These are phyloP conservation scores for Plantago ovata DNA, from an alignment of 257 asterid genomes.

Conservation along the genomic window DNA sequence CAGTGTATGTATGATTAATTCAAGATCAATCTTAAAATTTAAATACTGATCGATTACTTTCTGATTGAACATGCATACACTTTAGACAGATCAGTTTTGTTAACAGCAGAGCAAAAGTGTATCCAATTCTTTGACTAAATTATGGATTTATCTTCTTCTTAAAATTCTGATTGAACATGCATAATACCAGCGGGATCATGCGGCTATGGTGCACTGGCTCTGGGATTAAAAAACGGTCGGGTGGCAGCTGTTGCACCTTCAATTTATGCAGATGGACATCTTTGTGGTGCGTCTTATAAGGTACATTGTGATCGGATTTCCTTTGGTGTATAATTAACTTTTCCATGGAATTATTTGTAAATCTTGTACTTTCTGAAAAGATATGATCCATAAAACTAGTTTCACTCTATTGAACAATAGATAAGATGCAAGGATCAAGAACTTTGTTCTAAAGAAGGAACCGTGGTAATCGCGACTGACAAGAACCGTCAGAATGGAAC, in stretches of 20 bases:
- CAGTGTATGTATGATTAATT: conserved; percentile 46
- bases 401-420: no score
- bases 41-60: no score
- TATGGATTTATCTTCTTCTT: no score
- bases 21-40: no score
- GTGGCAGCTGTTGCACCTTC: conserved; percentile 65
- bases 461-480: conserved; percentile 48
- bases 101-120: no score
- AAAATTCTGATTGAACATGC: neutral
- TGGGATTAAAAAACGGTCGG: conserved; percentile 42
- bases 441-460: conserved; percentile 49
- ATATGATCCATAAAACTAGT: no score
- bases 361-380: no score
- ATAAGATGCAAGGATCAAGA: conserved; percentile 50
- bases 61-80: no score
- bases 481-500: conserved; percentile 37
- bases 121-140: no score
- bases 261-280: conserved; percentile 59
- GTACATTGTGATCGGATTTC: no score
- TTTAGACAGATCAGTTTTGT: neutral
- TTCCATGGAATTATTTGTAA: no score
- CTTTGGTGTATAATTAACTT: no score
- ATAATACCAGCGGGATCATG: conserved; percentile 81
- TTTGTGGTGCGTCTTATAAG: conserved; percentile 87
- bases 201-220: conserved; percentile 66